A percentile compares a stretch with the other conserved stretches of the same genome.
These are phyloP conservation scores for Guadua angustifolia DNA, from an alignment of 176 grass and related monocot species.

Conservation along the genomic window DNA sequence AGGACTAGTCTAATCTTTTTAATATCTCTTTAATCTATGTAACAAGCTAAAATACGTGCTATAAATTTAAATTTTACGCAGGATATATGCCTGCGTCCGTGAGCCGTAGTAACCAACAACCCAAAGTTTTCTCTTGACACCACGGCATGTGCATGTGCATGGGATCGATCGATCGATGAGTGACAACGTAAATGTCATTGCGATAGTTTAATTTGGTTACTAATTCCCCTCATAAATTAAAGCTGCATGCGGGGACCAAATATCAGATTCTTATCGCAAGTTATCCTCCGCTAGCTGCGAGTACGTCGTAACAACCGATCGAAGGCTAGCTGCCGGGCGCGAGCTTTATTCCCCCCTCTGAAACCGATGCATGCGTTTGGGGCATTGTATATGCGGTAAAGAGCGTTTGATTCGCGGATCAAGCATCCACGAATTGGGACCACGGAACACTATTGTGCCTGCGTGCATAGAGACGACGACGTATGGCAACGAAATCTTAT, in stretches of 20 bases:
- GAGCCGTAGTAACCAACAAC: not conserved
- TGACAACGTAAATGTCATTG: not conserved
- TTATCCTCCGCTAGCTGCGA: not conserved
- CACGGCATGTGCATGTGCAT: constrained; percentile 11
- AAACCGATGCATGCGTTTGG: not conserved
- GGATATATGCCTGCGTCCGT: too few relatives aligned
- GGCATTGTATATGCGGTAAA: not conserved
- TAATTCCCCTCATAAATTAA: not conserved
- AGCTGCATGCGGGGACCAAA: not conserved
- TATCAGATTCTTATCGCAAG: not conserved
- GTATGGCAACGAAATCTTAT: not conserved
- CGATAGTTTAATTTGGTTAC: not conserved
- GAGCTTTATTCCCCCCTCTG: constrained; percentile 5
- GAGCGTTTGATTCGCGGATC: not conserved
- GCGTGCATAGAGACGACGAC: too few relatives aligned
- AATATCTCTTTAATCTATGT: too few relatives aligned
- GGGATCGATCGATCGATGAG: not conserved
- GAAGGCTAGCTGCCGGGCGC: constrained; percentile 23
- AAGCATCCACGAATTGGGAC: not conserved
- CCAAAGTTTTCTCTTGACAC: constrained; percentile 38
- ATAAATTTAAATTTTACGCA: too few relatives aligned
- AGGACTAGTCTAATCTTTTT: too few relatives aligned
- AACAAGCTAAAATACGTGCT: too few relatives aligned
- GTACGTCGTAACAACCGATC: not conserved
- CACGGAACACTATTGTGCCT: not conserved